Evolutionary conservation across 2,329 filamentous ascomycete species (phyloP), one percentile per base, ranked within the genome.

Genomic region (Nemania sp.): DNA sequence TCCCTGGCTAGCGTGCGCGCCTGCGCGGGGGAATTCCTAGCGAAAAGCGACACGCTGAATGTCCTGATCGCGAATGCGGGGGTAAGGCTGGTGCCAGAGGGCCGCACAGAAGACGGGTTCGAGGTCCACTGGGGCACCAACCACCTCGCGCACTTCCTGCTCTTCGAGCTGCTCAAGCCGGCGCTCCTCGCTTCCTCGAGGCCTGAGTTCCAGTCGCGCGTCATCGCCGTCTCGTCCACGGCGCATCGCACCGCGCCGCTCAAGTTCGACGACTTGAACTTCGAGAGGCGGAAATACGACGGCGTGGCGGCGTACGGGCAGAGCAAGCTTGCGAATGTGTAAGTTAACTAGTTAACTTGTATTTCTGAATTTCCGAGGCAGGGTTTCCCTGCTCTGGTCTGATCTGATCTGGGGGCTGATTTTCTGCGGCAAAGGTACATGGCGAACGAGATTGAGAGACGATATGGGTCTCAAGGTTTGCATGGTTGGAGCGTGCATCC

Each of bases 61-160:
- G 63, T 76, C 32, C 20, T 86, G 41, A 77, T 85, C 73, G 78
- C 76, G 70, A 85, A 85, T 70, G 83, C 80, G 0, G 83, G 80
- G 5, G 79, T 87, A 51, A 83, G 86, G 77, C 77, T n/a, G 59
- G 70, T 45, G 76, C 81, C 18, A 68, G 74, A 73, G 73, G 74
- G 63, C 20, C 57, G 68, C 26, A 86, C 82, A 0, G 70, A 70
- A 24, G 84, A 86, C 68, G 84, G 84, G n/a, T 82, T 82, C 70
- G 86, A 89, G 68, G 73, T 75, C 0, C 86, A 88, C 68, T 82
- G 87, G 69, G 85, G 80, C n/a, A 84, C 81, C 1, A 87, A 87
- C 72, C 82, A 88, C 72, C 77, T 89, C 1, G 80, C 77, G 3
- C 85, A 88, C 73, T 68, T 70, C 55, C 63, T 71, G 15, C 72